Evolutionary conservation across 2,329 filamentous ascomycete species (phyloP).

Genomic region (Rhinocladiella mackenziei): DNA sequence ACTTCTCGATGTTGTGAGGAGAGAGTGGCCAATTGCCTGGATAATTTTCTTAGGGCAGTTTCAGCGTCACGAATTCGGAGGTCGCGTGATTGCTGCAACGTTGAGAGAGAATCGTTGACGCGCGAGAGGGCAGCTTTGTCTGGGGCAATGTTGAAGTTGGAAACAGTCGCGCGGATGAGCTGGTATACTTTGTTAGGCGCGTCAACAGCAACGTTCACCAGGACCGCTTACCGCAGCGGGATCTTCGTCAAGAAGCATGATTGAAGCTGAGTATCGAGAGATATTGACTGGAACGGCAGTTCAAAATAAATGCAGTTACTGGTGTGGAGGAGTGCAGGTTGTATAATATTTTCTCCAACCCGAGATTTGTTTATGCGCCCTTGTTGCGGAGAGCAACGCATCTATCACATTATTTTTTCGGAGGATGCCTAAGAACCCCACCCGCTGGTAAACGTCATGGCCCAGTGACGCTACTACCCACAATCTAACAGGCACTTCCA

Average conservation of each 20-base stretch:
- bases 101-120: constrained; percentile 76
- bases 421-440: no score
- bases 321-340: not conserved
- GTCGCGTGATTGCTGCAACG: constrained; percentile 78
- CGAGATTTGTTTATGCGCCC: constrained; percentile 1
- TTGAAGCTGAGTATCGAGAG: no score
- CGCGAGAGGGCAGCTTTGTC: constrained; percentile 81
- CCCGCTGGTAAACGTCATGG: no score
- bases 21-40: constrained; percentile 70
- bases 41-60: constrained; percentile 64
- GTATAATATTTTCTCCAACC: not conserved
- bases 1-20: constrained; percentile 74
- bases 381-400: constrained; percentile 19
- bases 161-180: constrained; percentile 87
- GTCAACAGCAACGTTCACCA: constrained; percentile 9
- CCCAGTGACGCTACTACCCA: no score
- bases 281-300: no score
- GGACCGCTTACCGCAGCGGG: constrained; percentile 66
- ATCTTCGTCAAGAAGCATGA: constrained; percentile 91
- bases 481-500: no score
- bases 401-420: no score
- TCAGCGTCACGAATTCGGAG: constrained; percentile 70
- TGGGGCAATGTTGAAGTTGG: constrained; percentile 90
- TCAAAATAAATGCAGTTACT: no score
- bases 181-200: constrained; percentile 36